Evolutionary conservation across 2,329 filamentous ascomycete species (phyloP).

Genomic region (Coniella vitis): DNA sequence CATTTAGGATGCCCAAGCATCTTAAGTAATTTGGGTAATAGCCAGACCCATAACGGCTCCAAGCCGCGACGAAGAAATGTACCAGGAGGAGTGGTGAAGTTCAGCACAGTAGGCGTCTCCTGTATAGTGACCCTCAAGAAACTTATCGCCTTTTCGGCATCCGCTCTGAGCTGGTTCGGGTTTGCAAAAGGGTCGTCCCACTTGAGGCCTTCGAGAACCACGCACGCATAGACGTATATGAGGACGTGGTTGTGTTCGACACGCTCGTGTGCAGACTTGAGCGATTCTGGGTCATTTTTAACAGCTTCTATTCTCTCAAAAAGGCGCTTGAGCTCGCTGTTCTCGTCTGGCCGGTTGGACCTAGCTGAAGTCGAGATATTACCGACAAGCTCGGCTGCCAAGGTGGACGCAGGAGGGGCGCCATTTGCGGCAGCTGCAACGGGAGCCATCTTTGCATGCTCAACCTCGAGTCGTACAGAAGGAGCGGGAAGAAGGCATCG

Average conservation of each 20-base stretch:
- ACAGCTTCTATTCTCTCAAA: conserved; percentile 49
- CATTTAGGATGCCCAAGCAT: conserved; percentile 48
- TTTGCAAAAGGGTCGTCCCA: conserved; percentile 63
- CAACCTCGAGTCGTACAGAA: conserved; percentile 4
- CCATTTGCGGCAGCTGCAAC: conserved; percentile 14
- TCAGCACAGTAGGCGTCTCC: conserved; percentile 65
- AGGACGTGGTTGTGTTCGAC: conserved; percentile 76
- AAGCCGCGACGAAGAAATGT: conserved; percentile 45
- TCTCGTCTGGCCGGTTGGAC: conserved; percentile 57
- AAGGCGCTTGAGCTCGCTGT: conserved; percentile 68
- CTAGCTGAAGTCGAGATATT: conserved; percentile 63
- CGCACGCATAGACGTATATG: conserved; percentile 75
- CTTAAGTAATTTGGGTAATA: conserved; percentile 50
- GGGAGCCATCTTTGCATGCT: conserved; percentile 8
- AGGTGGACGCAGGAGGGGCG: conserved; percentile 63
- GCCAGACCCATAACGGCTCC: conserved; percentile 61
- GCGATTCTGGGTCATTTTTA: conserved; percentile 42
- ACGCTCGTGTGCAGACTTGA: conserved; percentile 59
- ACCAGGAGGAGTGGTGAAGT: conserved; percentile 34
- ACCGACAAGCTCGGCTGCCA: conserved; percentile 81
- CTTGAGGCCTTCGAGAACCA: conserved; percentile 64
- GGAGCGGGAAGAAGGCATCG: not conserved
- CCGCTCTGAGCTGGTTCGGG: conserved; percentile 45
- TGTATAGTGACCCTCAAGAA: conserved; percentile 70
- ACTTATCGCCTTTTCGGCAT: conserved; percentile 66